Percentiles rank a stretch among this genome's conserved stretches.
These are phyloP conservation scores for Lactarius evosmus DNA, from an alignment of 768 basidiomycete species.

Conservation along the genomic window DNA sequence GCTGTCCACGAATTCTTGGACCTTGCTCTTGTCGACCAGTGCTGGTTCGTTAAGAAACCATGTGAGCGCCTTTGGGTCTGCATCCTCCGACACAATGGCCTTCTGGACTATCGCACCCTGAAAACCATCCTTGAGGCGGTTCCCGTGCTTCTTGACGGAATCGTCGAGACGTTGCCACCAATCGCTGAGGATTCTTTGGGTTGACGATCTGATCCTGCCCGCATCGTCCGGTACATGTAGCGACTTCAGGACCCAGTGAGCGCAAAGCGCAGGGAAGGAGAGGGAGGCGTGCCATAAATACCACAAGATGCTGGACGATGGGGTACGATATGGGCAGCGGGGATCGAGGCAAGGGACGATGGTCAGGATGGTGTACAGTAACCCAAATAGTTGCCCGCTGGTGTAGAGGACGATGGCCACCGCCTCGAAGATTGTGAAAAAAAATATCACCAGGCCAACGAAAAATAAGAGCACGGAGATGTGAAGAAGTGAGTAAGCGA, in stretches of 20 bases:
- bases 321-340: constrained; percentile 20
- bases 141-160: background rate
- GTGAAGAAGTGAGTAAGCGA: no score
- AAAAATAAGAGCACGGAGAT: no score
- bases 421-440: background rate
- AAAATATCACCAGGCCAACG: no score
- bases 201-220: background rate
- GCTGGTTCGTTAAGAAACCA: background rate
- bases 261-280: no score
- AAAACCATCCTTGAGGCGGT: constrained; percentile 6
- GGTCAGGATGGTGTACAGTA: constrained; percentile 6
- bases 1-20: constrained; percentile 9
- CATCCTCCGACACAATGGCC: no score
- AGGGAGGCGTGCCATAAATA: no score
- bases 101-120: background rate
- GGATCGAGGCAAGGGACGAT: constrained; percentile 1
- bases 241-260: no score
- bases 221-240: background rate
- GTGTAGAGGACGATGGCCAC: constrained; percentile 3
- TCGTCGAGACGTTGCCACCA: background rate
- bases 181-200: background rate
- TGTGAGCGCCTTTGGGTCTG: background rate
- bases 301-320: background rate
- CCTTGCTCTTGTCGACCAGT: constrained; percentile 1
- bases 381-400: background rate